These are phyloP conservation scores for Plenodomus lindquistii DNA, from an alignment of 2,329 filamentous ascomycete genomes.

Conservation along the genomic window DNA sequence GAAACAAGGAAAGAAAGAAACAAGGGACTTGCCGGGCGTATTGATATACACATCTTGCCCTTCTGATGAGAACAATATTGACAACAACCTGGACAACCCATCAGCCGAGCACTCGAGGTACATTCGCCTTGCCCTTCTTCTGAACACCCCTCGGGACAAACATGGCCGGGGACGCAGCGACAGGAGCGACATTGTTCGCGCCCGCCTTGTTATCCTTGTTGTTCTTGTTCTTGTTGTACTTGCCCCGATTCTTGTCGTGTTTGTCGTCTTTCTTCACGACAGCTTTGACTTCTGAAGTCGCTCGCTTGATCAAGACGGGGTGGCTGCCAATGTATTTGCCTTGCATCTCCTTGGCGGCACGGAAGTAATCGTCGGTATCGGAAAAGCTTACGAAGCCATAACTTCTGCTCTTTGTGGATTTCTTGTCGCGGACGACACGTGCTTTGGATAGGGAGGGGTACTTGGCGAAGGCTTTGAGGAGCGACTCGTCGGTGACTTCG, in stretches of 20 bases:
- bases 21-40: too few relatives aligned
- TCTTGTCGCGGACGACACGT: conserved; percentile 91
- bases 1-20: too few relatives aligned
- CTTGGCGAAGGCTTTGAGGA: conserved; percentile 88
- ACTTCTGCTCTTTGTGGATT: conserved; percentile 93
- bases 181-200: conserved; percentile 12
- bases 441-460: conserved; percentile 91
- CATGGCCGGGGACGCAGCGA: conserved; percentile 20
- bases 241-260: conserved; percentile 35
- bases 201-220: conserved; percentile 31
- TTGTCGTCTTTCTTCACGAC: conserved; percentile 58
- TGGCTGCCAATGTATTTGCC: conserved; percentile 99
- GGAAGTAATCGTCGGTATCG: conserved; percentile 94
- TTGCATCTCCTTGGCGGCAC: conserved; percentile 96
- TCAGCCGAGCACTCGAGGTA: conserved; percentile 36
- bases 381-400: conserved; percentile 97
- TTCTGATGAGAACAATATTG: not conserved
- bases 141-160: conserved; percentile 35
- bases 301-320: conserved; percentile 83
- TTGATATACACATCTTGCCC: not conserved
- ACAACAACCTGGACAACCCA: not conserved
- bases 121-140: conserved; percentile 37
- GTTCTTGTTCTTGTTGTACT: conserved; percentile 56
- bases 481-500: conserved; percentile 93
- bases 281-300: conserved; percentile 88